A percentile compares a stretch with the other conserved stretches of the same genome.
phyloP scores from a whole-genome alignment of 352 stramenopile species.

The Phytopythium vexans region DNA sequence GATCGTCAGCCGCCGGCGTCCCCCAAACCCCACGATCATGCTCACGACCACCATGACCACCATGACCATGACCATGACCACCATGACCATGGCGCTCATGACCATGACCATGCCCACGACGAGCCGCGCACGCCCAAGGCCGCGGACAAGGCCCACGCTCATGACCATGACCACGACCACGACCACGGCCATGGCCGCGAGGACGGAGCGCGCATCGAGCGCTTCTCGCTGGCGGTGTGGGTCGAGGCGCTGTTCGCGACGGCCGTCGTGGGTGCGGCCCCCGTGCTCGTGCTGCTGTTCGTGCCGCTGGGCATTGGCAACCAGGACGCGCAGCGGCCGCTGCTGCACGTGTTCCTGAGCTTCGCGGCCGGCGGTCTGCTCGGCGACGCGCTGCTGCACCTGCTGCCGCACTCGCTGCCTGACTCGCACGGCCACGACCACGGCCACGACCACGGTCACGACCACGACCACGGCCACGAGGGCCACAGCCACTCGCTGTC shows the following conservation, averaged over 20 bases:
- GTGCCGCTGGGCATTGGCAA: conserved; percentile 59
- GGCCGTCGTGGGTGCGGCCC: conserved; percentile 63
- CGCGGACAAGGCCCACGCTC: conserved; percentile 10
- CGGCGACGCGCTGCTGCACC: conserved; percentile 88
- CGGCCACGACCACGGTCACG: conserved; percentile 24
- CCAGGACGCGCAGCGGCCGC: conserved; percentile 57
- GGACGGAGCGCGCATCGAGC: conserved; percentile 1
- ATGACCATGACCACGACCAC: conserved; percentile 17
- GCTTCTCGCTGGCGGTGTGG: conserved; percentile 56
- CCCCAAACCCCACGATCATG: conserved; percentile 5
- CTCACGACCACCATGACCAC: conserved; percentile 24
- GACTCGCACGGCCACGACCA: conserved; percentile 17
- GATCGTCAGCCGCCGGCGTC: conserved; percentile 1
- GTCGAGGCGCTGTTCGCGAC: conserved; percentile 65
- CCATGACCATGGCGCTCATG: conserved; percentile 2
- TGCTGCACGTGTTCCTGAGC: conserved; percentile 82
- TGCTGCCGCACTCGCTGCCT: conserved; percentile 86
- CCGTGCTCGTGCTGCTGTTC: conserved; percentile 66
- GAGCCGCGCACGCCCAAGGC: conserved; percentile 6
- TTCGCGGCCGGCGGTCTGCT: conserved; percentile 88
- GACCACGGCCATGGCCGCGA: conserved; percentile 1
- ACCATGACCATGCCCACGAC: conserved; percentile 12
- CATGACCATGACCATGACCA: conserved; percentile 23
- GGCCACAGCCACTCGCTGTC: conserved; percentile 55
- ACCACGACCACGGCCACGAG: conserved; percentile 43